A percentile compares a stretch with the other conserved stretches of the same genome.
Conservation (phyloP, 192 early-diverging fungal species). For the Gaertneriomyces sp. region DNA sequence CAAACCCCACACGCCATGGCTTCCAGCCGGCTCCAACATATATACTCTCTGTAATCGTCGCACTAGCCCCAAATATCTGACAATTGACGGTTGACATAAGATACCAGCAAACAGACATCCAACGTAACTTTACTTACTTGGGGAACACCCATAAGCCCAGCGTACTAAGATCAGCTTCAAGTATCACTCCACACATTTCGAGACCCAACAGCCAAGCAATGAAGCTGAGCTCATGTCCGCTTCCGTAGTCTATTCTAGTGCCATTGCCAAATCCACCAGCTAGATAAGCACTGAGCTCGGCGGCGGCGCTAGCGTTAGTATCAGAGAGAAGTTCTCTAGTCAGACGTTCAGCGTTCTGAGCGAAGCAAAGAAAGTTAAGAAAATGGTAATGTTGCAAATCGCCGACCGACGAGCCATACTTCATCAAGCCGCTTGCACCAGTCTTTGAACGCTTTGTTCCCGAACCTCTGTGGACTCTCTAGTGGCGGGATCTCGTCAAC, state of each 20-base stretch:
- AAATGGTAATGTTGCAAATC: background rate
- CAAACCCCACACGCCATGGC: conserved; percentile 92
- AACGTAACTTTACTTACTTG: conserved; percentile 30
- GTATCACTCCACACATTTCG: conserved; percentile 61
- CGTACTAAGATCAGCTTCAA: conserved; percentile 43
- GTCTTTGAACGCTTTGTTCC: conserved; percentile 84
- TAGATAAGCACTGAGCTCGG: conserved; percentile 76
- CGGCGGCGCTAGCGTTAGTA: conserved; percentile 44
- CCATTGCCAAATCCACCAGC: conserved; percentile 76
- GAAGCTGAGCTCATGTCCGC: conserved; percentile 93
- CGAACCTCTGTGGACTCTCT: conserved; percentile 73
- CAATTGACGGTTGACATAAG: conserved; percentile 1
- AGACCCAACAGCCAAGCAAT: conserved; percentile 79
- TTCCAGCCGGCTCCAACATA: conserved; percentile 90
- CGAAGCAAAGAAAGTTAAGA: background rate
- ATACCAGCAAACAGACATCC: background rate
- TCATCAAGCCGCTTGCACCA: conserved; percentile 63
- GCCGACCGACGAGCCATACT: conserved; percentile 19
- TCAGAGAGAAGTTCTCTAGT: conserved; percentile 29
- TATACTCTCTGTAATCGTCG: conserved; percentile 78
- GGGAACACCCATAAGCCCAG: conserved; percentile 53
- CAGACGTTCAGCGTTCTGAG: conserved; percentile 10
- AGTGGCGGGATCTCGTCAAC: conserved; percentile 75
- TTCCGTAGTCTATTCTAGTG: conserved; percentile 93
- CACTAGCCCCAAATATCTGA: conserved; percentile 73